Conservation (phyloP, 1,139 yeast species). For the Suhomyces atakaporum region DNA sequence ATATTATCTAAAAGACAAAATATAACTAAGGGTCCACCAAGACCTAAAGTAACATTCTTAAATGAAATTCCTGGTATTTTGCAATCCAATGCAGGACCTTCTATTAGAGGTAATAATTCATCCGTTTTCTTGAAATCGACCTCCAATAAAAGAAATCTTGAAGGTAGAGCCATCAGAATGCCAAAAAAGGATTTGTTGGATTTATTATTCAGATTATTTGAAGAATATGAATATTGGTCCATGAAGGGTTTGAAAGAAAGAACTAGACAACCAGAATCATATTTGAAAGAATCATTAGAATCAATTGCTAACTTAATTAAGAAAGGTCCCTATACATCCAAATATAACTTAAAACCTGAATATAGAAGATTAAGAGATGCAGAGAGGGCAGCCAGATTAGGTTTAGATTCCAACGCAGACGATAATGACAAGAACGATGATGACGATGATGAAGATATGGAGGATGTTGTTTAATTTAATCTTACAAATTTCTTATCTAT, state of each 20-base stretch:
- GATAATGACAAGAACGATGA: slow-evolving; percentile 50
- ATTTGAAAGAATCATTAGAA: slow-evolving; percentile 86
- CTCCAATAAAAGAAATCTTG: slow-evolving; percentile 45
- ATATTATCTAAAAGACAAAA: slow-evolving; percentile 49
- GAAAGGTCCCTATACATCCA: slow-evolving; percentile 94
- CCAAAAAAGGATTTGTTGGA: slow-evolving; percentile 92
- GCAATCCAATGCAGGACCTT: slow-evolving; percentile 83
- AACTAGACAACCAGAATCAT: slow-evolving; percentile 94
- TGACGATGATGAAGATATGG: slow-evolving; percentile 50
- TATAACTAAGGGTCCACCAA: slow-evolving; percentile 41
- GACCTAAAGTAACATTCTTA: slow-evolving; percentile 77
- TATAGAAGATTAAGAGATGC: slow-evolving; percentile 79
- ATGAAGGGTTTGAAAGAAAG: slow-evolving; percentile 91
- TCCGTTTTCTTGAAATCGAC: slow-evolving; percentile 57
- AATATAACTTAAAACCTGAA: slow-evolving; percentile 87
- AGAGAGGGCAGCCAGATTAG: slow-evolving; percentile 68
- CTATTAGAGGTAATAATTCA: slow-evolving; percentile 67
- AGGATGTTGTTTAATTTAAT: slow-evolving; percentile 34
- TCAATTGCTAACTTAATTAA: slow-evolving; percentile 86
- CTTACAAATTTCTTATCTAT: slow-evolving; percentile 5
- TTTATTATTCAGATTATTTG: slow-evolving; percentile 82
- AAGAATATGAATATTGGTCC: slow-evolving; percentile 96
- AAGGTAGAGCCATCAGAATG: slow-evolving; percentile 91
- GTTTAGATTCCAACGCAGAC: slow-evolving; percentile 43
- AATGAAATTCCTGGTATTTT: slow-evolving; percentile 87